Percentiles rank a stretch among this genome's conserved stretches.
Evolutionary conservation across 2,329 filamentous ascomycete genomes (phyloP).

Genomic region (Hymenoscyphus albidus): DNA sequence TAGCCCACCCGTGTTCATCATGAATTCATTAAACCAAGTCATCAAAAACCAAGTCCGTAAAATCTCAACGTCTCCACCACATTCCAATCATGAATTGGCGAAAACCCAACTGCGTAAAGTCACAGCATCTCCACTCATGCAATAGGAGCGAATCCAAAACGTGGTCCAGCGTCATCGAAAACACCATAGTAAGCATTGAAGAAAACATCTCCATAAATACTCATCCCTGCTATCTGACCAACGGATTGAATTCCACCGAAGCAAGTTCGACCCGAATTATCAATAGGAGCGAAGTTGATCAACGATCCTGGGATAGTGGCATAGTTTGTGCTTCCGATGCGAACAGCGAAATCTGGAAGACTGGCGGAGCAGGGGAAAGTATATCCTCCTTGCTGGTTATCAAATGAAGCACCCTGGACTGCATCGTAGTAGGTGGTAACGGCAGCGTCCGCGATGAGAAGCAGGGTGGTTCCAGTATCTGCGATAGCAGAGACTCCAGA

Average conservation of each 20-base stretch:
- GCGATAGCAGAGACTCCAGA: constrained; percentile 33
- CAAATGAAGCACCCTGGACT: constrained; percentile 34
- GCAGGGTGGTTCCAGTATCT: constrained; percentile 42
- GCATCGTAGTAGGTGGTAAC: constrained; percentile 37
- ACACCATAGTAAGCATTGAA: constrained; percentile 34
- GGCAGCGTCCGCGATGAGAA: constrained; percentile 36
- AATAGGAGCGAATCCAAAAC: constrained; percentile 31
- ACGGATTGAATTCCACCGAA: constrained; percentile 38
- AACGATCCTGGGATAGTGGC: constrained; percentile 36
- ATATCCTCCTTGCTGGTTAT: constrained; percentile 32
- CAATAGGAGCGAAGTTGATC: constrained; percentile 35
- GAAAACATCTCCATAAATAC: constrained; percentile 35
- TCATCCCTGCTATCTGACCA: constrained; percentile 25
- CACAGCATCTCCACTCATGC: neutral
- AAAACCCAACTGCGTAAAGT: neutral
- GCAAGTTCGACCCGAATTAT: constrained; percentile 26
- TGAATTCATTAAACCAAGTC: too few species aligned
- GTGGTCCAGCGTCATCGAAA: constrained; percentile 28
- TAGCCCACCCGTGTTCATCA: neutral
- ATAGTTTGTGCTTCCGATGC: constrained; percentile 32
- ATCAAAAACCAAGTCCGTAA: too few species aligned
- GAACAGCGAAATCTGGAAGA: constrained; percentile 36
- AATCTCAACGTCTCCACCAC: neutral
- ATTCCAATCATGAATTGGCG: neutral
- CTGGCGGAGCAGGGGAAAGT: constrained; percentile 36